Evolutionary conservation across 495 filamentous ascomycete species (phyloP).

Genomic region (Xylaria intraflava): DNA sequence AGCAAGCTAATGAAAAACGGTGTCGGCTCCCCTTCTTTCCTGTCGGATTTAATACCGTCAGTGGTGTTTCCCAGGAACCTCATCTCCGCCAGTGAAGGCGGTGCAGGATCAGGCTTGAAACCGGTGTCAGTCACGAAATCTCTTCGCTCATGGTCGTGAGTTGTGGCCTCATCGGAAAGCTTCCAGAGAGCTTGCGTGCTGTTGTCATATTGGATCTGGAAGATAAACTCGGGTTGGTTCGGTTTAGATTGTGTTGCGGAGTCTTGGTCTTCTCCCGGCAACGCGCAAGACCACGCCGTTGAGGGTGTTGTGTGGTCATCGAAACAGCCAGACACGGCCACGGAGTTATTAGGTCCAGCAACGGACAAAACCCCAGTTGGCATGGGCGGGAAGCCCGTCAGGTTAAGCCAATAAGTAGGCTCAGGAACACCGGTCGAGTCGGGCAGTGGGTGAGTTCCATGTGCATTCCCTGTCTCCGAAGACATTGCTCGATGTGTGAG

Average conservation of each 20-base stretch:
- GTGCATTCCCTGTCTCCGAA: conserved; percentile 20
- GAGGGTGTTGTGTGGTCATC: conserved; percentile 37
- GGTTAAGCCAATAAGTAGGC: conserved; percentile 59
- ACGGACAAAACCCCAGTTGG: conserved; percentile 76
- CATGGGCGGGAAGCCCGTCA: conserved; percentile 80
- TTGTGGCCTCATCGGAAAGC: conserved; percentile 19
- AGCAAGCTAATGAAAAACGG: conserved; percentile 60
- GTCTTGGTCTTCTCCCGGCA: conserved; percentile 68
- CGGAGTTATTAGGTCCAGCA: conserved; percentile 53
- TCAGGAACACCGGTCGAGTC: neutral
- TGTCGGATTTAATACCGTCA: conserved; percentile 53
- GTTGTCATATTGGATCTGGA: conserved; percentile 76
- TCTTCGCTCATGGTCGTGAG: neutral
- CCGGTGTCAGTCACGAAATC: conserved; percentile 17
- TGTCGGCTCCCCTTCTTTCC: conserved; percentile 60
- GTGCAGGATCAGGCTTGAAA: conserved; percentile 53
- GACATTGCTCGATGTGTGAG: conserved; percentile 36
- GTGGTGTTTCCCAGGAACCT: conserved; percentile 78
- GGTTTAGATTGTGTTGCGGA: conserved; percentile 52
- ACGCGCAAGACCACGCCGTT: conserved; percentile 73
- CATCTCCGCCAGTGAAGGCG: conserved; percentile 63
- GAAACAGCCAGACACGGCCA: conserved; percentile 58
- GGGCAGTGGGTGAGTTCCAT: conserved; percentile 22
- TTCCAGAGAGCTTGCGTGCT: conserved; percentile 48
- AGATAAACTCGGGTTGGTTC: conserved; percentile 66